phyloP scores from a whole-genome alignment of 2,329 filamentous ascomycete species.

The Alternaria panax region DNA sequence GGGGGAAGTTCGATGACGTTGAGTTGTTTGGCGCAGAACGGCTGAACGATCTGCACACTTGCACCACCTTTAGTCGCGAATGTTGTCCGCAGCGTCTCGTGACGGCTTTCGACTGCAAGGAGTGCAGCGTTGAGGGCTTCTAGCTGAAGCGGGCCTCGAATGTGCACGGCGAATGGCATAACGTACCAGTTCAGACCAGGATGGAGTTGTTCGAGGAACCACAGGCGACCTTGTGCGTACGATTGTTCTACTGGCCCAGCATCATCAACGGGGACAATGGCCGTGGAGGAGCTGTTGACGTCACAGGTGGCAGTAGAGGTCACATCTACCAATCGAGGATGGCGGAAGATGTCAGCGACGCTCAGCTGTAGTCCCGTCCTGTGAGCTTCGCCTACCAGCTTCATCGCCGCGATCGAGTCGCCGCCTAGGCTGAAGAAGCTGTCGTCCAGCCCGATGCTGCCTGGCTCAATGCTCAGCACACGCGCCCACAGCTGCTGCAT shows the following conservation, averaged over 20 bases:
- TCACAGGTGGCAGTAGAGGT: neutral
- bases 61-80: neutral
- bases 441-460: neutral
- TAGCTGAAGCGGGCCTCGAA: neutral
- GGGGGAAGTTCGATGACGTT: too few relatives aligned
- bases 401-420: neutral
- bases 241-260: neutral
- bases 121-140: conserved; percentile 1
- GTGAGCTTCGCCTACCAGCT: neutral
- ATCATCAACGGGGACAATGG: too few relatives aligned
- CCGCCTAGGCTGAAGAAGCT: neutral
- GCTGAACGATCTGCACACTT: too few relatives aligned
- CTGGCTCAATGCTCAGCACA: neutral
- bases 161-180: neutral
- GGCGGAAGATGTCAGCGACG: neutral
- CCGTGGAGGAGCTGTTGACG: neutral
- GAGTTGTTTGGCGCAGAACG: too few relatives aligned
- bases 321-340: neutral
- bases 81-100: conserved; percentile 5
- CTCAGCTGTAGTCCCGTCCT: neutral
- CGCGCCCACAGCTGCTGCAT: neutral
- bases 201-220: conserved; percentile 7
- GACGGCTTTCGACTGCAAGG: conserved; percentile 1
- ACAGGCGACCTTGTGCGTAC: conserved; percentile 6
- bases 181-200: conserved; percentile 6